A percentile compares a stretch with the other conserved stretches of the same genome.
Evolutionary conservation across 2,329 filamentous ascomycete species (phyloP).

Genomic region (Fonsecaea erecta): DNA sequence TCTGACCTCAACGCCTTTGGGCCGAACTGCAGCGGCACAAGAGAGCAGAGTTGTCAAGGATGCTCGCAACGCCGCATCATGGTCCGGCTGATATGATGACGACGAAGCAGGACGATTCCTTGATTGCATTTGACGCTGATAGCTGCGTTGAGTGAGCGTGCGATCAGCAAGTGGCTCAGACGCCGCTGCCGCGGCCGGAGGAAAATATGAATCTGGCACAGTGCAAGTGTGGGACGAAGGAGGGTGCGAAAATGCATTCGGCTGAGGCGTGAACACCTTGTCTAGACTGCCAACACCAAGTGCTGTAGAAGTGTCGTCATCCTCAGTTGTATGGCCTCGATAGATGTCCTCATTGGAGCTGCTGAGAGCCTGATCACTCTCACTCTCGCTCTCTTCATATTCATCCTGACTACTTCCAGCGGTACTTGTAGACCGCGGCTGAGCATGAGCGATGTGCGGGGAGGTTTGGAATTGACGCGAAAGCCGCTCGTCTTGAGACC

Average conservation of each 20-base stretch:
- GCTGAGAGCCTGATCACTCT: slow-evolving; percentile 74
- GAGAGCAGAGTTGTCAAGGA: slow-evolving; percentile 94
- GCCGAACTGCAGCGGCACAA: slow-evolving; percentile 85
- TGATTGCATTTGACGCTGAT: slow-evolving; percentile 29
- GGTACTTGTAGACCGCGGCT: slow-evolving; percentile 51
- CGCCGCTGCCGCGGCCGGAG: slow-evolving; percentile 32
- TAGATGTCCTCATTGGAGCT: slow-evolving; percentile 65
- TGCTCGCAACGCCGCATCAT: slow-evolving; percentile 89
- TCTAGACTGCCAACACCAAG: slow-evolving; percentile 67
- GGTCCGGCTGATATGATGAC: slow-evolving; percentile 76
- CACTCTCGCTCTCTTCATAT: slow-evolving; percentile 90
- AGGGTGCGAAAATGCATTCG: slow-evolving; percentile 89
- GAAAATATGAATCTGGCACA: slow-evolving; percentile 55
- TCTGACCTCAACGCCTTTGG: slow-evolving; percentile 61
- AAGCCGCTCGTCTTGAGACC: slow-evolving; percentile 62
- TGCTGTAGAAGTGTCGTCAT: slow-evolving; percentile 81
- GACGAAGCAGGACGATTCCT: slow-evolving; percentile 52
- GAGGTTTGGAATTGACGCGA: slow-evolving; percentile 59
- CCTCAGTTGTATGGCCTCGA: slow-evolving; percentile 51
- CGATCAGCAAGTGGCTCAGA: slow-evolving; percentile 13
- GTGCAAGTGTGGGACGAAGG: slow-evolving; percentile 60
- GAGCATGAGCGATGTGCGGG: slow-evolving; percentile 38
- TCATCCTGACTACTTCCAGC: slow-evolving; percentile 83
- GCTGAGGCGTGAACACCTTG: slow-evolving; percentile 75
- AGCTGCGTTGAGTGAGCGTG: slow-evolving; percentile 38